phyloP scores from a whole-genome alignment of 352 stramenopile species.

The Phytophthora megakarya region DNA sequence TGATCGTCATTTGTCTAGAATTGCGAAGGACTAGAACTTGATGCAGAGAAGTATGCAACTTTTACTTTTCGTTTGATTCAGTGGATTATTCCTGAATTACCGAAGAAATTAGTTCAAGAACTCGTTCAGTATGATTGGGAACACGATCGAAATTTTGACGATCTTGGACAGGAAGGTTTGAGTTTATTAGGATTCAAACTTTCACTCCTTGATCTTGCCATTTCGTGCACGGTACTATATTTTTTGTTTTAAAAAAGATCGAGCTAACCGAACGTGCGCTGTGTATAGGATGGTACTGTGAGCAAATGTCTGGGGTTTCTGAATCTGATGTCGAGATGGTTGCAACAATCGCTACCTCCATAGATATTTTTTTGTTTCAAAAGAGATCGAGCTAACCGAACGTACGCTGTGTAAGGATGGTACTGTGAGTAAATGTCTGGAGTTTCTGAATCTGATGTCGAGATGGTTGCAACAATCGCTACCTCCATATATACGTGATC shows the following conservation, averaged over 20 bases:
- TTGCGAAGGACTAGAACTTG: conserved; percentile 45
- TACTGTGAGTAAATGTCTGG: conserved; percentile 43
- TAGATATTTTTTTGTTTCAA: no score
- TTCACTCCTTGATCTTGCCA: conserved; percentile 53
- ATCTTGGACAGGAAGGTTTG: conserved; percentile 39
- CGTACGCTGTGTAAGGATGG: conserved; percentile 32
- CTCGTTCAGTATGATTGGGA: conserved; percentile 51
- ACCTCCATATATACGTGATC: conserved; percentile 15
- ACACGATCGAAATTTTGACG: conserved; percentile 58
- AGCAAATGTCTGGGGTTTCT: conserved; percentile 57
- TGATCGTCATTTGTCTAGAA: conserved; percentile 16
- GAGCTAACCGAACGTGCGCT: not conserved
- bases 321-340: conserved; percentile 41
- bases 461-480: conserved; percentile 46
- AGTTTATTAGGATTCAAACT: conserved; percentile 53
- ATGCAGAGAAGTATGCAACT: conserved; percentile 49
- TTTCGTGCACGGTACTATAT: conserved; percentile 50
- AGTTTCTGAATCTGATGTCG: conserved; percentile 53
- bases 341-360: conserved; percentile 42
- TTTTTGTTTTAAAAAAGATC: no score
- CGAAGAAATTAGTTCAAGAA: conserved; percentile 45
- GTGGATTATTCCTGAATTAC: conserved; percentile 60
- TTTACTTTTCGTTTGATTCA: conserved; percentile 51
- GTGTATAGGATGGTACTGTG: conserved; percentile 38
- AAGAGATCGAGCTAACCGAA: conserved; percentile 5